phyloP scores from a whole-genome alignment of 495 filamentous ascomycete species.

The Lepraria neglecta region DNA sequence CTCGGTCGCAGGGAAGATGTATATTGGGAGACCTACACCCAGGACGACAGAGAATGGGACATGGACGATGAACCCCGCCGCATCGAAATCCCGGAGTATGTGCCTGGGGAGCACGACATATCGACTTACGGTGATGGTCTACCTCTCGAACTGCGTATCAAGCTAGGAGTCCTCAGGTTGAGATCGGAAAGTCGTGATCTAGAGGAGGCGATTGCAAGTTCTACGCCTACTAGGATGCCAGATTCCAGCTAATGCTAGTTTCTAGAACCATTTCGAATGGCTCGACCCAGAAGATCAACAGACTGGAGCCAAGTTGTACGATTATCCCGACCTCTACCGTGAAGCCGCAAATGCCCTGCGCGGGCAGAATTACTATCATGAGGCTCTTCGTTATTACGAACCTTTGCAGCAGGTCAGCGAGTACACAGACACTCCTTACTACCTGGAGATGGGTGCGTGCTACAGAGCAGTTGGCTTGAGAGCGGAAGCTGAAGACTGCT shows the following conservation, averaged over 20 bases:
- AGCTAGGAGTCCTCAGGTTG: conserved; percentile 74
- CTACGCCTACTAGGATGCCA: background rate
- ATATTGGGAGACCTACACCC: conserved; percentile 70
- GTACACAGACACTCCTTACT: conserved; percentile 53
- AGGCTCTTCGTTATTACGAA: conserved; percentile 70
- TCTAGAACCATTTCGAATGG: conserved; percentile 55
- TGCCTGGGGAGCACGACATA: conserved; percentile 46
- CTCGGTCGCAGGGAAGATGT: conserved; percentile 65
- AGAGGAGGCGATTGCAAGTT: conserved; percentile 69
- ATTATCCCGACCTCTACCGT: conserved; percentile 70
- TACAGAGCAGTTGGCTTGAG: conserved; percentile 56
- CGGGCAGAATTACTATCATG: conserved; percentile 46
- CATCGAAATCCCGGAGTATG: conserved; percentile 50
- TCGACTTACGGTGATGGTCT: conserved; percentile 67
- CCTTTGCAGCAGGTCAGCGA: conserved; percentile 55
- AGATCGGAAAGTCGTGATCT: conserved; percentile 53
- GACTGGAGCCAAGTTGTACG: conserved; percentile 45
- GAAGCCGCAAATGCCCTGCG: conserved; percentile 65
- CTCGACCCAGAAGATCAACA: conserved; percentile 53
- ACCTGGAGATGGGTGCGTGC: conserved; percentile 68
- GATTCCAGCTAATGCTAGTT: conserved; percentile 18
- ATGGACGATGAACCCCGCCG: conserved; percentile 60
- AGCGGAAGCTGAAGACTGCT: conserved; percentile 67
- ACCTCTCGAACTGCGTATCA: conserved; percentile 78
- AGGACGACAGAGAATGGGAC: conserved; percentile 94